Percentiles rank a stretch among this genome's conserved stretches.
These are phyloP conservation scores for Pythium insidiosum DNA, from an alignment of 352 stramenopile species.

Conservation along the genomic window DNA sequence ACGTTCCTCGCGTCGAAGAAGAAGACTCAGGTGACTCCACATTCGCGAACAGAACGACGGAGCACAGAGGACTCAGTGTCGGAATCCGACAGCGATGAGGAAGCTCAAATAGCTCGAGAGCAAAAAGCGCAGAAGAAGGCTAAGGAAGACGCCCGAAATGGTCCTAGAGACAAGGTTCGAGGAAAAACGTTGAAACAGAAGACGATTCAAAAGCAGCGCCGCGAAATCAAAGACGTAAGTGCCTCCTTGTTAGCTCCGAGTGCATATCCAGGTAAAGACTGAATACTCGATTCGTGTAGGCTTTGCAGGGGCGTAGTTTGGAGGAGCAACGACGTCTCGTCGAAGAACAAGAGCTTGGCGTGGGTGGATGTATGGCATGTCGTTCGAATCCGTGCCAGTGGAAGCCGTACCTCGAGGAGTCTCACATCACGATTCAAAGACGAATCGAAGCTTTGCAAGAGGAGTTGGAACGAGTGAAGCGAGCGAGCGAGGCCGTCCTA, in stretches of 20 bases:
- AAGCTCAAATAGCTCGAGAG: constrained; percentile 55
- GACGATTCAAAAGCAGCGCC: constrained; percentile 62
- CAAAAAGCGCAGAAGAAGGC: constrained; percentile 20
- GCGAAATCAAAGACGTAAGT: constrained; percentile 52
- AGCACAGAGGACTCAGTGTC: constrained; percentile 26
- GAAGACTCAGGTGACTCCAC: background rate
- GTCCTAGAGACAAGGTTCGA: constrained; percentile 28
- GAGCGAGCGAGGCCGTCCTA: constrained; percentile 34
- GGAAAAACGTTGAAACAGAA: constrained; percentile 47
- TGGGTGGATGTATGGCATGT: constrained; percentile 78
- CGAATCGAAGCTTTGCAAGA: constrained; percentile 54
- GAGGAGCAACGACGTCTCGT: constrained; percentile 54
- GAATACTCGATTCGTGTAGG: too few relatives aligned
- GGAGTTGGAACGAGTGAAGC: constrained; percentile 69
- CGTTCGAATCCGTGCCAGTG: constrained; percentile 57
- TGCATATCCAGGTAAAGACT: background rate
- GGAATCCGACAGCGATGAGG: constrained; percentile 66
- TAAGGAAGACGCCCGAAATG: constrained; percentile 22
- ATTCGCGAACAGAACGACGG: background rate
- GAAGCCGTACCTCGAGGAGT: constrained; percentile 54
- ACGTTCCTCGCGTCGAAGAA: constrained; percentile 24
- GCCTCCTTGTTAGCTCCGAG: background rate
- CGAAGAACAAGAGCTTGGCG: constrained; percentile 64
- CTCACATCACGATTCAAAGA: constrained; percentile 33
- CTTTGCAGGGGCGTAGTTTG: constrained; percentile 42